phyloP scores from a whole-genome alignment of 495 filamentous ascomycete genomes.

The Rusavskia elegans region DNA sequence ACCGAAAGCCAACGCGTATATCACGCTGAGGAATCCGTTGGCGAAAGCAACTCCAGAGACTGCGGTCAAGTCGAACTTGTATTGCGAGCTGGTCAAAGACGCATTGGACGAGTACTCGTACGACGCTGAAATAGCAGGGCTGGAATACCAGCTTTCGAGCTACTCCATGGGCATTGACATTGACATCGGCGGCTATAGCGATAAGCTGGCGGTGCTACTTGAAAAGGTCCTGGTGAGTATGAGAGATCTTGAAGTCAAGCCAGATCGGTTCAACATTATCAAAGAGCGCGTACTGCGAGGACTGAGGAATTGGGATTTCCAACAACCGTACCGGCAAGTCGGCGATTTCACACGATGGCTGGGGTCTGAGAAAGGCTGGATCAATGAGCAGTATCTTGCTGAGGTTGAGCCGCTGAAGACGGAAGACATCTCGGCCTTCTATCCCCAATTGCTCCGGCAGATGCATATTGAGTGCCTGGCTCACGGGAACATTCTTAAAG shows the following conservation, averaged over 20 bases:
- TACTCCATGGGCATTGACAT: constrained; percentile 62
- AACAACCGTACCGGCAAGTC: constrained; percentile 80
- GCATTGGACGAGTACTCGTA: constrained; percentile 90
- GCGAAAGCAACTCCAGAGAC: constrained; percentile 63
- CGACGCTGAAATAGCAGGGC: constrained; percentile 82
- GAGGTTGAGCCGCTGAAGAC: constrained; percentile 61
- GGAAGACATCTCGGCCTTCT: constrained; percentile 61
- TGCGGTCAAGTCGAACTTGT: constrained; percentile 61
- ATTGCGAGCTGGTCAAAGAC: constrained; percentile 77
- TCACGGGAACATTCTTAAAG: constrained; percentile 91
- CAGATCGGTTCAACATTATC: constrained; percentile 78
- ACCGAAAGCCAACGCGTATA: constrained; percentile 73
- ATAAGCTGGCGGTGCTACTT: constrained; percentile 81
- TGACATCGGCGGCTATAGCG: constrained; percentile 80
- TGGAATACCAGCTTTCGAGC: constrained; percentile 63
- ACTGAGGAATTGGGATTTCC: constrained; percentile 73
- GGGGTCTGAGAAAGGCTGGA: constrained; percentile 55
- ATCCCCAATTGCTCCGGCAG: constrained; percentile 65
- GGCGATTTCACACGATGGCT: constrained; percentile 74
- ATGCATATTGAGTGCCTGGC: constrained; percentile 75
- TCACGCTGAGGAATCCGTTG: constrained; percentile 66
- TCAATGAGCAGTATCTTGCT: constrained; percentile 64
- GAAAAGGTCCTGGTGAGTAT: constrained; percentile 83
- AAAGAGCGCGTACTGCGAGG: constrained; percentile 67
- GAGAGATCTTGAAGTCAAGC: constrained; percentile 65